Evolutionary conservation across 441 rosid species (phyloP), one percentile per base, ranked within the genome.

Genomic region (Sinapis alba): DNA sequence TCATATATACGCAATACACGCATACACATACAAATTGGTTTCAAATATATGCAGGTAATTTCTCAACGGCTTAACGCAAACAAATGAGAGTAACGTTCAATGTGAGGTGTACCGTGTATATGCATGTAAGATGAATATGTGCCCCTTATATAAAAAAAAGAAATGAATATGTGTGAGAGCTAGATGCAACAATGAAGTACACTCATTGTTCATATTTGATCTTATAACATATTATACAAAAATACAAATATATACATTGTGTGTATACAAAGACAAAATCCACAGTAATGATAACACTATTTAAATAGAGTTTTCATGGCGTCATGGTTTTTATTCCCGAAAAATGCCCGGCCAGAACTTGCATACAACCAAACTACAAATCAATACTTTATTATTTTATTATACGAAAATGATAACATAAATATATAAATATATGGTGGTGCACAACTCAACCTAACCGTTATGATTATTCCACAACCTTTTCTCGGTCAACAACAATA

Each of bases 381-480:
- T 75, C 79, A 61, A 63, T 32, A 62, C 58, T 63, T 65, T 69
- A 72, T 75, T 80, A 68, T 76, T 34, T 30, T 41, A 47, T 63
- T 63, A 72, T 28, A 71, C 47, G 30, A 71, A 71, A 65, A 58
- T 76, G 13, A 47, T 47, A 24, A 65, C 58, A 71, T 69, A 36
- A 1, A 66, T 69, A 53, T 19, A 53, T 80, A 62, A 70, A 74
- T 71, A 78, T 75, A 79, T 72, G 86, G 82, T 74, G 76, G 81
- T 79, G 80, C 89, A 83, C 79, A 86, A 84, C 80, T 84, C 86
- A 73, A 81, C 83, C 84, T 79, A 85, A 80, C 90, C 82, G 90
- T 85, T 89, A 84, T 86, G 89, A 88, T 89, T 87, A 82, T 88
- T 88, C 90, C 72, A 78, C 77, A 71, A 73, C 57, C 76, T 78